Percentiles rank a stretch among this genome's conserved stretches.
Evolutionary conservation across 164 flowering plant genomes (phyloP).

Genomic region (Nymphaea thermarum): DNA sequence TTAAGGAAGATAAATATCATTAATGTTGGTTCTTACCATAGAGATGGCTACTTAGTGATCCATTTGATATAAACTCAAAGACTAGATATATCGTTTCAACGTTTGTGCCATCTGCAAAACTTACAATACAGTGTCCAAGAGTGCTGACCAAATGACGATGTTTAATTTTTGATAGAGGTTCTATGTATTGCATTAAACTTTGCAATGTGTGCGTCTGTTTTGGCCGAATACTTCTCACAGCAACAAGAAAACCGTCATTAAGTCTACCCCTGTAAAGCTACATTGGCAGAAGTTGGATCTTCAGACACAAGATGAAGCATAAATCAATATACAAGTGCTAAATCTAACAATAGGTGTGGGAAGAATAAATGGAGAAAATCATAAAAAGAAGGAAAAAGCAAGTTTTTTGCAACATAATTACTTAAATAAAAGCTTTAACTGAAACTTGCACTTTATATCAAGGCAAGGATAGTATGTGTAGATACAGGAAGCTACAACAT

Average conservation of each 20-base stretch:
- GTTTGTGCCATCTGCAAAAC: conserved; percentile 36
- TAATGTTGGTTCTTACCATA: conserved; percentile 28
- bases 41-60: conserved; percentile 46
- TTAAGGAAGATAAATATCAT: too few species aligned
- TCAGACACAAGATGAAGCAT: neutral
- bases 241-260: conserved; percentile 46
- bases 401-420: neutral
- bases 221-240: conserved; percentile 46
- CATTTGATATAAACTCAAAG: conserved; percentile 47
- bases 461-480: too few species aligned
- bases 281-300: conserved; percentile 5
- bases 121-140: conserved; percentile 69
- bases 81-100: conserved; percentile 46
- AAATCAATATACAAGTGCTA: neutral
- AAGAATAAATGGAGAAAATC: neutral
- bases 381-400: neutral
- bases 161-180: conserved; percentile 53
- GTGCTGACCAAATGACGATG: conserved; percentile 74
- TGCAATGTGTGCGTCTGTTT: conserved; percentile 45
- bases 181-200: conserved; percentile 40
- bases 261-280: conserved; percentile 75
- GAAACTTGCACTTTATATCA: neutral
- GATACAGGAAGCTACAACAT: too few species aligned
- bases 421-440: neutral
- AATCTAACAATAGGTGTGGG: neutral